Conservation (phyloP, 495 filamentous ascomycete species). For the Xylaria sp. region DNA sequence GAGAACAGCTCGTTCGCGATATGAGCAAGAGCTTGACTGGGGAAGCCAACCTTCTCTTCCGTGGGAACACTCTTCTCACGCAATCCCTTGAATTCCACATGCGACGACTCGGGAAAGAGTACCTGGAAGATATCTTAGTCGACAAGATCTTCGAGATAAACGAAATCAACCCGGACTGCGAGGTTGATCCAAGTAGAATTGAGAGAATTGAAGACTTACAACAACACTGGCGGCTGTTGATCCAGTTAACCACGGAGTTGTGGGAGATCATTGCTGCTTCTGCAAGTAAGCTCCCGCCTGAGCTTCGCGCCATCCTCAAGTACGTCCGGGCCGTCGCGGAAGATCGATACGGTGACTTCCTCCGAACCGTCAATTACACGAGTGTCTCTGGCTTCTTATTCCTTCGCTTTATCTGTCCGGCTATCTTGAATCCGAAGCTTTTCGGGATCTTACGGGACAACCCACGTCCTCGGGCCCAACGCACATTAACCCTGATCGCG, state of each 20-base stretch:
- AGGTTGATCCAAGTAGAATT: slow-evolving; percentile 87
- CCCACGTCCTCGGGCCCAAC: slow-evolving; percentile 83
- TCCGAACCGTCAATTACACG: slow-evolving; percentile 91
- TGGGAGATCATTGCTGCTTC: slow-evolving; percentile 85
- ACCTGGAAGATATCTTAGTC: slow-evolving; percentile 85
- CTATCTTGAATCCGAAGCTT: slow-evolving; percentile 93
- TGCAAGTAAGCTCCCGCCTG: slow-evolving; percentile 75
- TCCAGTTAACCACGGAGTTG: slow-evolving; percentile 76
- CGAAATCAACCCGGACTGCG: slow-evolving; percentile 86
- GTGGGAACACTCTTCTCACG: slow-evolving; percentile 93
- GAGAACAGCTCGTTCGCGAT: slow-evolving; percentile 64
- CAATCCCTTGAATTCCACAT: slow-evolving; percentile 95
- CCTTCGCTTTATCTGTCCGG: slow-evolving; percentile 93
- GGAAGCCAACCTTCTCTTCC: slow-evolving; percentile 94
- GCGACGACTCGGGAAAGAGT: slow-evolving; percentile 92
- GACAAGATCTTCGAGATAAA: slow-evolving; percentile 88
- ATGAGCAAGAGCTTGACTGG: slow-evolving; percentile 68
- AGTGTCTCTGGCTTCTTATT: slow-evolving; percentile 98
- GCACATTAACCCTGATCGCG: slow-evolving; percentile 90
- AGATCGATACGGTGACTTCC: slow-evolving; percentile 95
- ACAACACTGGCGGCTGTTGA: slow-evolving; percentile 83
- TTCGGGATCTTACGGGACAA: slow-evolving; percentile 91
- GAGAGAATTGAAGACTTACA: slow-evolving; percentile 74
- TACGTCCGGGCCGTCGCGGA: slow-evolving; percentile 94
- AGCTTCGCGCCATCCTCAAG: slow-evolving; percentile 86